Conservation (phyloP, 2,329 filamentous ascomycete species). For the Penicillium hordei region DNA sequence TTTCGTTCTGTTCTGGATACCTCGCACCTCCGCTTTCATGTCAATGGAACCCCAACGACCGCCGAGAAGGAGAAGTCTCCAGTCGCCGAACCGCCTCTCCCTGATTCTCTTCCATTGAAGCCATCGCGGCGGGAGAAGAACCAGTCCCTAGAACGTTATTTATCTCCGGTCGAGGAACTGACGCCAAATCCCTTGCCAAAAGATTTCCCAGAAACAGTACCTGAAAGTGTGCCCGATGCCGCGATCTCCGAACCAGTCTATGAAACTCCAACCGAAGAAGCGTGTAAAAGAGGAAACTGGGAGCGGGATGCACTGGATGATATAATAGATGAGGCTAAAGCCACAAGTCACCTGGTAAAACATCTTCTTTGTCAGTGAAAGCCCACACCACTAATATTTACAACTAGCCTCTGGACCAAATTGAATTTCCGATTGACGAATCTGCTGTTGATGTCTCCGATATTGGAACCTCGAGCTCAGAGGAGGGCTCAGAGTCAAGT, state of each 20-base stretch:
- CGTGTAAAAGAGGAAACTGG: conserved; percentile 1
- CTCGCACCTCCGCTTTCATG: conserved; percentile 53
- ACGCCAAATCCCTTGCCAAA: background rate
- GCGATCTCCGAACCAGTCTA: background rate
- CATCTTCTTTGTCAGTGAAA: background rate
- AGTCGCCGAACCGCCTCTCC: conserved; percentile 5
- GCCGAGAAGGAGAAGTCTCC: conserved; percentile 13
- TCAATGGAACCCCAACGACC: conserved; percentile 22
- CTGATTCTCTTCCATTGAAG: conserved; percentile 34
- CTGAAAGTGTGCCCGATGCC: background rate
- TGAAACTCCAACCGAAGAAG: background rate
- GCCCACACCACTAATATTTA: background rate
- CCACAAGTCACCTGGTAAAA: conserved; percentile 57
- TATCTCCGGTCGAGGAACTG: conserved; percentile 8
- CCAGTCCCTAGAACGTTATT: conserved; percentile 18
- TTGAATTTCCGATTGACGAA: conserved; percentile 29
- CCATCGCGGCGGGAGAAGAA: conserved; percentile 18
- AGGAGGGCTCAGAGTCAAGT: conserved; percentile 9
- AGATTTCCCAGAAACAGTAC: background rate
- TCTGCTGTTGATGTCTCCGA: conserved; percentile 18
- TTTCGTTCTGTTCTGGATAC: conserved; percentile 60
- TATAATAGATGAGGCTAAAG: conserved; percentile 63
- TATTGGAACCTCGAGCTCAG: conserved; percentile 14
- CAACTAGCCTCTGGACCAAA: conserved; percentile 33
- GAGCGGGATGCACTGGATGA: conserved; percentile 60